Percentiles rank a stretch among this genome's conserved stretches.
These are phyloP conservation scores for Laguncularia racemosa DNA, from an alignment of 345 rosid genomes.

Conservation along the genomic window DNA sequence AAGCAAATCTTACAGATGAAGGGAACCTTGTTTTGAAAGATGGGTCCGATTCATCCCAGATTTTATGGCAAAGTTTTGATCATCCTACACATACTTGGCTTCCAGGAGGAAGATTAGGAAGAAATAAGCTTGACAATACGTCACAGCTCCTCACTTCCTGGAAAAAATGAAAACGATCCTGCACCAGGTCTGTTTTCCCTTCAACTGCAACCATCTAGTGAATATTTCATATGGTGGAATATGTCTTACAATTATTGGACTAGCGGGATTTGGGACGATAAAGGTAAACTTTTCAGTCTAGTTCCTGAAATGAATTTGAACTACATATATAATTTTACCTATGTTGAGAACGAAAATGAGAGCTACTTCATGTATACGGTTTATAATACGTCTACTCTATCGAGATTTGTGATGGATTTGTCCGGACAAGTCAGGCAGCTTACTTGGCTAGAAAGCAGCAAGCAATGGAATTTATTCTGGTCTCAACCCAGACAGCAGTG, in stretches of 20 bases:
- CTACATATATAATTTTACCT: conserved; percentile 46
- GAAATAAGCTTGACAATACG: conserved; percentile 25
- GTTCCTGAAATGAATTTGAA: conserved; percentile 69
- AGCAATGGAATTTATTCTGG: conserved; percentile 64
- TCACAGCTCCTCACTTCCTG: conserved; percentile 45
- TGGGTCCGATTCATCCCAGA: conserved; percentile 12
- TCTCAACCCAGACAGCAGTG: conserved; percentile 61
- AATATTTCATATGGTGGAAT: conserved; percentile 51
- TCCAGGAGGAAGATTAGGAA: conserved; percentile 50
- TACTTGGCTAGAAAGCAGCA: conserved; percentile 27
- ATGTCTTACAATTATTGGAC: conserved; percentile 36
- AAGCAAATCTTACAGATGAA: conserved; percentile 44
- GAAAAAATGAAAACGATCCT: conserved; percentile 55
- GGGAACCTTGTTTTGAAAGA: conserved; percentile 60
- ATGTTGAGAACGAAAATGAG: conserved; percentile 26
- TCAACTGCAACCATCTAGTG: conserved; percentile 43
- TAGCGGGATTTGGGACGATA: conserved; percentile 58
- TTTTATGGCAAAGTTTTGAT: conserved; percentile 74
- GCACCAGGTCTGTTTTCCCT: conserved; percentile 71
- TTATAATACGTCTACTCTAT: conserved; percentile 12
- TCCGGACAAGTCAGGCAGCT: conserved; percentile 59
- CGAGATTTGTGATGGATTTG: conserved; percentile 40
- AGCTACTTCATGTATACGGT: conserved; percentile 55
- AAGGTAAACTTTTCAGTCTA: conserved; percentile 20
- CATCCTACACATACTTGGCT: conserved; percentile 64